Evolutionary conservation across 2,329 filamentous ascomycete species (phyloP), one percentile per base, ranked within the genome.

Genomic region (Emericellopsis cladophorae): DNA sequence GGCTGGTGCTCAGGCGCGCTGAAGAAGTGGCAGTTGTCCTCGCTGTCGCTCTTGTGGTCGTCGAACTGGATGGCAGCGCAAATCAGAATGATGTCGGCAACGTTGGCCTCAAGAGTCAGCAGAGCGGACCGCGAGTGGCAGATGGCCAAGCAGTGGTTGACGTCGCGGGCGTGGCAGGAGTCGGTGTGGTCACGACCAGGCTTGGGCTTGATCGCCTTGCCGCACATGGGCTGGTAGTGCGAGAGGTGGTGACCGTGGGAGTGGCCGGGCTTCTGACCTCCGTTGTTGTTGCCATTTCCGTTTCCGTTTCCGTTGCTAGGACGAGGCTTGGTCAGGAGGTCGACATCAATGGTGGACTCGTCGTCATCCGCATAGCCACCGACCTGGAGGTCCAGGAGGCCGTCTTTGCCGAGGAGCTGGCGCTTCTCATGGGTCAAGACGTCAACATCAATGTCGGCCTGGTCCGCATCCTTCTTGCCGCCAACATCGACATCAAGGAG

Each of bases 211-310:
- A 52, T 47, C 9, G 44, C 50, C 49, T 47, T 50, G 40, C 42
- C 43, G 49, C 50, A 52, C 38, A 48, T 42, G 40, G 50, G 50
- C 48, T 50, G 46, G 49, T 50, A 52, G 48, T 50, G 45, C 31
- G 40, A 45, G 40, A 47, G 42, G 44, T 34, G 26, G 24, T 18
- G 9, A 16, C 18, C 16, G 40, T 42, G 40, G 41, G 14, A 22
- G 31, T 39, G 11, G 37, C 37, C 18, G 23, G 18, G 18, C n/a
- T 16, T 16, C 42, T 14, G 12, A 5, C 32, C 31, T 12, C 24
- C 21, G 42, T 36, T 40, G 39, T 15, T 18, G 33, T 11, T 11
- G 10, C 12, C 23, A 10, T 37, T 37, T 32, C 26, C 26, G 37
- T 16, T 31, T 26, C 37, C 24, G 37, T 16, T 37, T 5, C 21